A percentile compares a stretch with the other conserved stretches of the same genome.
These are phyloP conservation scores for Raffaelea arxii DNA, from an alignment of 2,329 filamentous ascomycete species.

Conservation along the genomic window DNA sequence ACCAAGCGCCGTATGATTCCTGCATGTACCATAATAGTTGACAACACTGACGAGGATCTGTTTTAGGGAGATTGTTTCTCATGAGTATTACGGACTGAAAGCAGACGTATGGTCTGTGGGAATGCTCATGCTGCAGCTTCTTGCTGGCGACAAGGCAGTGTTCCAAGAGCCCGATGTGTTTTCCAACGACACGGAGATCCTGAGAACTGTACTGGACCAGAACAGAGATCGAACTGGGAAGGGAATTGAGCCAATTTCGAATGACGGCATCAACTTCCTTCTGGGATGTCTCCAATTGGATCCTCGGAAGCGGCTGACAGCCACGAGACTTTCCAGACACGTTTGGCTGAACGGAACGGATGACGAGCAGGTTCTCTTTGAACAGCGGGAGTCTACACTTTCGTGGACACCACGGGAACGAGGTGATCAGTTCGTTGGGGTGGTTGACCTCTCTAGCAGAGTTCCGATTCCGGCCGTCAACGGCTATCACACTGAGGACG, in stretches of 20 bases:
- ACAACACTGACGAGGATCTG: no score
- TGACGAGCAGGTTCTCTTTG: constrained; percentile 4
- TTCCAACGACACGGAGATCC: constrained; percentile 7
- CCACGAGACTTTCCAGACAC: constrained; percentile 4
- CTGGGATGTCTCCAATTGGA: constrained; percentile 7
- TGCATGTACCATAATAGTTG: no score
- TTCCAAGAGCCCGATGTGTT: constrained; percentile 13
- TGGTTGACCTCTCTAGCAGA: no score
- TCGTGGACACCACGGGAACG: constrained; percentile 11
- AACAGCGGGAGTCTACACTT: constrained; percentile 4
- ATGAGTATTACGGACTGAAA: constrained; percentile 20
- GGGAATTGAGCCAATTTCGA: constrained; percentile 5
- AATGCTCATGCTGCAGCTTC: constrained; percentile 28
- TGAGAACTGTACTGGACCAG: constrained; percentile 7
- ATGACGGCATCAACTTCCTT: constrained; percentile 9
- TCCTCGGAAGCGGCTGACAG: constrained; percentile 7
- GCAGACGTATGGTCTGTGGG: constrained; percentile 47
- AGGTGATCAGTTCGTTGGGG: no score
- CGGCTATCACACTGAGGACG: no score
- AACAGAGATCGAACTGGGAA: background rate
- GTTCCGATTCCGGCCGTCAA: constrained; percentile 12
- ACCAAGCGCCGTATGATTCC: constrained; percentile 45
- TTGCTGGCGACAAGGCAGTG: constrained; percentile 14
- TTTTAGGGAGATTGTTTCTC: no score
- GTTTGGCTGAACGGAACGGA: constrained; percentile 8